These are phyloP conservation scores for Aspergillus hiratsukae DNA, from an alignment of 2,329 filamentous ascomycete species.

Conservation along the genomic window DNA sequence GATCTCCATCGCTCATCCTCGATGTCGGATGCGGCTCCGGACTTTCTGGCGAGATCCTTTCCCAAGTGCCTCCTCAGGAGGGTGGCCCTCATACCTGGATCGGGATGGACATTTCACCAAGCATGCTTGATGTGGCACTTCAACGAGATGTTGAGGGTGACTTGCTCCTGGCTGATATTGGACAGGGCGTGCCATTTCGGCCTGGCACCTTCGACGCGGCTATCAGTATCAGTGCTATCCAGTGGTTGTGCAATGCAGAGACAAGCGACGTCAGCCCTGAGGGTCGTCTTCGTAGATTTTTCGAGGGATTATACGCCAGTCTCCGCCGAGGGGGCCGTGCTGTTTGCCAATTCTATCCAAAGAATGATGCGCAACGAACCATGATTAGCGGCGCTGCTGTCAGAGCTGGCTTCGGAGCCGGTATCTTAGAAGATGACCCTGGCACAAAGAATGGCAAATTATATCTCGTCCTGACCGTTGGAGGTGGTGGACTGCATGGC, in stretches of 20 bases:
- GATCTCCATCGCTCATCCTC: constrained; percentile 77
- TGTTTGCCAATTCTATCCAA: constrained; percentile 97
- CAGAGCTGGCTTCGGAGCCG: constrained; percentile 90
- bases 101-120: constrained; percentile 91
- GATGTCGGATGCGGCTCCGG: constrained; percentile 96
- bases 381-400: constrained; percentile 93
- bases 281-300: constrained; percentile 77
- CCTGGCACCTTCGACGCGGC: constrained; percentile 91
- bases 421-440: constrained; percentile 89
- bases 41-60: constrained; percentile 89
- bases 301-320: constrained; percentile 84
- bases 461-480: constrained; percentile 92
- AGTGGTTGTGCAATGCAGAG: constrained; percentile 97
- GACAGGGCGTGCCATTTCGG: constrained; percentile 90
- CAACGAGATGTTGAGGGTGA: constrained; percentile 91
- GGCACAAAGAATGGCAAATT: constrained; percentile 95
- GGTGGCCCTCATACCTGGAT: constrained; percentile 90
- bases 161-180: constrained; percentile 89
- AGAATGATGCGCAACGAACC: constrained; percentile 82
- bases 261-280: constrained; percentile 76
- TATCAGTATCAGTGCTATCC: constrained; percentile 91
- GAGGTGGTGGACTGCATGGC: constrained; percentile 58
- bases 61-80: constrained; percentile 61
- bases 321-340: constrained; percentile 80
- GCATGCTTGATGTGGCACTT: constrained; percentile 94